phyloP scores from a whole-genome alignment of 345 rosid species.

The Brassica rapa region DNA sequence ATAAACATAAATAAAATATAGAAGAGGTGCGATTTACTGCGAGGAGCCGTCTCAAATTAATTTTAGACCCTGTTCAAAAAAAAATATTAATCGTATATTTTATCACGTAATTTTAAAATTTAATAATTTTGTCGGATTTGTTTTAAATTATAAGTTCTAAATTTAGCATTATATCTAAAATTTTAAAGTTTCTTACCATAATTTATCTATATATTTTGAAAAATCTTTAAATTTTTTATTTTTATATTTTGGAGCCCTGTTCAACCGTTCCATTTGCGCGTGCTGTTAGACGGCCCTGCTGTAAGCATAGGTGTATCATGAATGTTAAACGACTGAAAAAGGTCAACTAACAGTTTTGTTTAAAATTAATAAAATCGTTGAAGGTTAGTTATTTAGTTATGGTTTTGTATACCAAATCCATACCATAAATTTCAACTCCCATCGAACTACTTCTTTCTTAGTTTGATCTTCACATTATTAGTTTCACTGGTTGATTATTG shows the following conservation, averaged over 20 bases:
- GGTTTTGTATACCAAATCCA: constrained; percentile 38
- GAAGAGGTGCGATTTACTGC: neutral
- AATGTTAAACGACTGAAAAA: neutral
- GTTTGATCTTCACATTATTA: neutral
- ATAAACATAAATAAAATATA: neutral
- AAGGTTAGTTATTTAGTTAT: constrained; percentile 24
- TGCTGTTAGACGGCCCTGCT: too few species aligned
- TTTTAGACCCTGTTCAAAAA: too few species aligned
- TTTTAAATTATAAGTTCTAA: too few species aligned
- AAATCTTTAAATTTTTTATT: too few species aligned
- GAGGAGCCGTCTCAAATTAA: neutral
- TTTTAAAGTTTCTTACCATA: too few species aligned
- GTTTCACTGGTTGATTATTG: neutral
- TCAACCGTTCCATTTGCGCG: too few species aligned
- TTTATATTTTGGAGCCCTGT: too few species aligned
- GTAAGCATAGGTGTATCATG: neutral
- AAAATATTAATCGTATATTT: too few species aligned
- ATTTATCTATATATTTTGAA: too few species aligned
- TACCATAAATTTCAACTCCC: constrained; percentile 36
- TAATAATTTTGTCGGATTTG: too few species aligned
- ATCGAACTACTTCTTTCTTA: constrained; percentile 31
- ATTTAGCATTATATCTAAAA: too few species aligned
- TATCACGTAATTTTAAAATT: too few species aligned
- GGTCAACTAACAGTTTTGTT: constrained; percentile 23
- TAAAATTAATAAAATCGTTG: neutral